These are phyloP conservation scores for Termitomyces sp. DNA, from an alignment of 768 basidiomycete species.

Conservation along the genomic window DNA sequence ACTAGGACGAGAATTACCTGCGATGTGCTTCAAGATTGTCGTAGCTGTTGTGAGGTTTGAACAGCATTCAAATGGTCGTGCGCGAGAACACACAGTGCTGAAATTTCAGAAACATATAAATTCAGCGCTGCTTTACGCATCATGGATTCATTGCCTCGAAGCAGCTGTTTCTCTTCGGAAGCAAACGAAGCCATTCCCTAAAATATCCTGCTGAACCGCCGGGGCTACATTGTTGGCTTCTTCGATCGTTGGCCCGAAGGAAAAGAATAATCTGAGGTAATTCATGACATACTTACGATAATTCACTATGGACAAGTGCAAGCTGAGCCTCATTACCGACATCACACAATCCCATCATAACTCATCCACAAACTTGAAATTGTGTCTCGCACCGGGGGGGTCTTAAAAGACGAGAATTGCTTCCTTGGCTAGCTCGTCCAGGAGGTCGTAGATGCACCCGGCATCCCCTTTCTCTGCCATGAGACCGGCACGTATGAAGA, in stretches of 20 bases:
- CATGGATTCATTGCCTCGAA: slow-evolving; percentile 41
- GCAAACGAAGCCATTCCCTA: slow-evolving; percentile 50
- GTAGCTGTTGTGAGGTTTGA: slow-evolving; percentile 17
- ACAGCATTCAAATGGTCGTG: background rate
- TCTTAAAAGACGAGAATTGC: too few species aligned
- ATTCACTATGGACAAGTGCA: slow-evolving; percentile 20
- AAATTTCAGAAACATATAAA: slow-evolving; percentile 36
- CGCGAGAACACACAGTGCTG: slow-evolving; percentile 25
- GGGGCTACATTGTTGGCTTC: slow-evolving; percentile 37
- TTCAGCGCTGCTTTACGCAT: slow-evolving; percentile 33
- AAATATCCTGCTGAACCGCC: slow-evolving; percentile 37
- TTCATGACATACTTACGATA: slow-evolving; percentile 25
- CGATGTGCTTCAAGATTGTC: slow-evolving; percentile 18
- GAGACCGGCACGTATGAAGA: too few species aligned
- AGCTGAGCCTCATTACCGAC: slow-evolving; percentile 13
- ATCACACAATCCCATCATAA: too few species aligned
- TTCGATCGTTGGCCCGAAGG: slow-evolving; percentile 31
- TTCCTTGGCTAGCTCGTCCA: too few species aligned
- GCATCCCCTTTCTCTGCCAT: too few species aligned
- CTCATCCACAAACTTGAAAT: too few species aligned
- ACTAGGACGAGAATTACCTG: slow-evolving; percentile 15
- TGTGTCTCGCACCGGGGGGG: too few species aligned
- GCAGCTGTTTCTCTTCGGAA: slow-evolving; percentile 33
- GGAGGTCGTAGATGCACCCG: too few species aligned
- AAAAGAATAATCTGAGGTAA: background rate